Base-by-base conservation (phyloP, 345 rosid species). In the Gossypium thurberi region DNA sequence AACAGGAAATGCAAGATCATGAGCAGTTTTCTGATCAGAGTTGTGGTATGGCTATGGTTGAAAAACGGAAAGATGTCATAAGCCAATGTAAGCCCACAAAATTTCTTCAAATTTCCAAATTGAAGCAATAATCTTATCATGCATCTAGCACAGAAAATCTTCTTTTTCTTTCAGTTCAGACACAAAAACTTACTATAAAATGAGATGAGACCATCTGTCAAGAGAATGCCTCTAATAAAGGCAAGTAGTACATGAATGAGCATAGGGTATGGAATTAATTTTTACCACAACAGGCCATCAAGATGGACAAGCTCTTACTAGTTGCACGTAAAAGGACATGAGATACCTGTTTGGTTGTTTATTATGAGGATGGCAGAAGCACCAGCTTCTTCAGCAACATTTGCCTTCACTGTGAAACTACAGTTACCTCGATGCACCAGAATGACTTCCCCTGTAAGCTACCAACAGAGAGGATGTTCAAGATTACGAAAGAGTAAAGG, bases 341-440 rank as follows among this genome's bases (percentile, higher is more conserved):
- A 76, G 23, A 70, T 72, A 89, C 94, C 94, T 70, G 86, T 86
- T 17, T 69, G 72, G 64, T 86, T 77, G 80, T 89, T 89, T 76
- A 89, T 78, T 70, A 89, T 86, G 57, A 90, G 90, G 68, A 90
- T 82, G 37, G 91, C 91, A 51, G 90, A 81, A 76, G 91, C 94
- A 65, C 79, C 79, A 65, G 86, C 89, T 44, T 68, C 73, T 62
- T 90, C 90, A 11, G 94, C 94, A 77, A 74, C 33, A 70, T 83
- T 83, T 26, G 94, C 83, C 77, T 90, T 90, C n/a, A 76, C 70
- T 66, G 90, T 85, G 80, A 90, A 90, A 79, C 94, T 87, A 79
- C 94, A 90, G 11, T 84, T 85, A 61, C 94, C 94, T 74, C 94
- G 88, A 62, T 82, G 76, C 63, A 76, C 91, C 78, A 90, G 58